A percentile compares a stretch with the other conserved stretches of the same genome.
Evolutionary conservation across 1,284 basidiomycete genomes (phyloP).

Genomic region (Tetrapyrgos nigripes): DNA sequence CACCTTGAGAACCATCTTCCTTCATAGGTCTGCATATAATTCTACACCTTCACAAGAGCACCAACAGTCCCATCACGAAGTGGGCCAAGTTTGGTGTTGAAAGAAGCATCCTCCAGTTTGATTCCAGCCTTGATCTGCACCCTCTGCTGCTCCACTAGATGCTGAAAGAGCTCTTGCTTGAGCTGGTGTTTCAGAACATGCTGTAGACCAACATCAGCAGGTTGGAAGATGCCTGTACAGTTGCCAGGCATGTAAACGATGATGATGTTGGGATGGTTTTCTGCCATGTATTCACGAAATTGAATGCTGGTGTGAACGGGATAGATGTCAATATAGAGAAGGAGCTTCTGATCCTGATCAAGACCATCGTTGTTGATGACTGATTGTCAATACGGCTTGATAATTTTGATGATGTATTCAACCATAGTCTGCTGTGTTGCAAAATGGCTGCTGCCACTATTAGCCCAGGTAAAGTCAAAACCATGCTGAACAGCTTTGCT

Average conservation of each 20-base stretch:
- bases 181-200: conserved; percentile 24
- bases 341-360: conserved; percentile 23
- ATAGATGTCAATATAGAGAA: conserved; percentile 30
- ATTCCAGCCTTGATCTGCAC: conserved; percentile 17
- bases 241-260: conserved; percentile 29
- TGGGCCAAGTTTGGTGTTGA: conserved; percentile 19
- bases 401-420: conserved; percentile 22
- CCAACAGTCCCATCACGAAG: conserved; percentile 27
- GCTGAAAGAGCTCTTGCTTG: conserved; percentile 24
- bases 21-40: conserved; percentile 22
- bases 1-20: conserved; percentile 22
- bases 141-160: conserved; percentile 1
- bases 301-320: conserved; percentile 30
- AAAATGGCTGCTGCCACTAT: conserved; percentile 23
- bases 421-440: conserved; percentile 20
- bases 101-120: conserved; percentile 19
- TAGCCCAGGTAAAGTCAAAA: conserved; percentile 25
- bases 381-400: conserved; percentile 19
- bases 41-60: conserved; percentile 22
- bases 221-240: conserved; percentile 23
- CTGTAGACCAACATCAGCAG: conserved; percentile 25
- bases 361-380: conserved; percentile 14
- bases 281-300: conserved; percentile 23
- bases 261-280: conserved; percentile 24
- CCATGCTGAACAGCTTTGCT: conserved; percentile 17